Evolutionary conservation across 1,284 basidiomycete genomes (phyloP), one percentile per base, ranked within the genome.

Genomic region (Clitocybe nebularis): DNA sequence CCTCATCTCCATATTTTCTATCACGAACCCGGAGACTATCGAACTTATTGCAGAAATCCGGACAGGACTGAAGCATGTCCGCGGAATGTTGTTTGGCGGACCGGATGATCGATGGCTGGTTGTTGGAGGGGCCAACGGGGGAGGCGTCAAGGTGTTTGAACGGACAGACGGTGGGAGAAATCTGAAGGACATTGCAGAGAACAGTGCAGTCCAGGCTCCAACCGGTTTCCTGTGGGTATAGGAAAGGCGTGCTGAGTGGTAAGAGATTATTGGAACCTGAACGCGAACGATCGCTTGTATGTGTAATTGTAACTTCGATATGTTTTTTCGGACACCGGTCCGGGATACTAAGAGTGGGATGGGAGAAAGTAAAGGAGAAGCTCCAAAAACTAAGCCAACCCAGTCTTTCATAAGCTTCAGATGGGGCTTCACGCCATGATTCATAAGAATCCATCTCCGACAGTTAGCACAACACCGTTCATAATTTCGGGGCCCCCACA

Each of bases 1-100:
- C 55, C 72, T 72, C 22, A 74, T 85, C 36, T 69, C 79, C 5
- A 71, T 84, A 7, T 82, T 80, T 55, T 64, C 68, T 2, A 63
- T 74, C 30, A 60, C 61, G 5, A 60, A 60, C 6, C 53, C 62
- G 16, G 60, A 70, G 23, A 61, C 62, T 11, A 62, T 75, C 1
- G 62, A 72, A 30, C 62, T 77, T 14, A 61, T 77, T 8, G 54
- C 56, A 1, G 75, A 79, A 48, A 65, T 76, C 8, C 61, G 71
- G 41, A 74, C 74, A 0, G 77, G 77, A 3, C 48, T 79, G 41
- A 68, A 66, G 4, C 76, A 79, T 52, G 55, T 75, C 4, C 67
- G 77, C 7, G 75, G 71, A 1, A 75, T 79, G 62, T 57, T 53
- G 5, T 74, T 79, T 52, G 74, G 75, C 26, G 76, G 77, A 2